These are phyloP conservation scores for Nicotiana benthamiana DNA, from an alignment of 257 asterid genomes.

Conservation along the genomic window DNA sequence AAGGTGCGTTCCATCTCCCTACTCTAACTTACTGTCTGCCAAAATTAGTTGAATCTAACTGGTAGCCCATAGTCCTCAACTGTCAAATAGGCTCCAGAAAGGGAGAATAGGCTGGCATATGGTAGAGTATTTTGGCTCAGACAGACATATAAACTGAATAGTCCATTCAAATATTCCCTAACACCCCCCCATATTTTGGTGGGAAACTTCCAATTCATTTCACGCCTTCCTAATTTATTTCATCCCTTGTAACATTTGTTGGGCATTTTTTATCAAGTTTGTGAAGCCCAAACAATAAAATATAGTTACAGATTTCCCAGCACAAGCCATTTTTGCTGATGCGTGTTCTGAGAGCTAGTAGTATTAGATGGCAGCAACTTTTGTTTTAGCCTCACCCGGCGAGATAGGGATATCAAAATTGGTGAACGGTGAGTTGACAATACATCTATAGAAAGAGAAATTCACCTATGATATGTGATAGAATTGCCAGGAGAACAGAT, in stretches of 20 bases:
- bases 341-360: neutral
- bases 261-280: neutral
- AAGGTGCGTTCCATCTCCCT: slow-evolving; percentile 6
- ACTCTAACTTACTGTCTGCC: neutral
- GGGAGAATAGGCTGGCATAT: neutral
- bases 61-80: neutral
- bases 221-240: neutral
- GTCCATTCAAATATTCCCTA: no score
- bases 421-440: neutral
- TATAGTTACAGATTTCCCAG: neutral
- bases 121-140: neutral
- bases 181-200: no score
- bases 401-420: neutral
- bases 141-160: neutral
- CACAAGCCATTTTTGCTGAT: neutral
- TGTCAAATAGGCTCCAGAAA: neutral
- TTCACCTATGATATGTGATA: neutral
- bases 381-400: neutral
- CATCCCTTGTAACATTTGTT: neutral
- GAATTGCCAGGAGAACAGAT: neutral
- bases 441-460: neutral
- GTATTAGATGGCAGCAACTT: neutral
- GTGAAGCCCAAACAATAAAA: neutral
- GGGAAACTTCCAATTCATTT: neutral
- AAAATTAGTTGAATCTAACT: neutral